Percentiles rank a stretch among this genome's conserved stretches.
Conservation (phyloP, 768 basidiomycete species). For the Goffeauzyma gilvescens region DNA sequence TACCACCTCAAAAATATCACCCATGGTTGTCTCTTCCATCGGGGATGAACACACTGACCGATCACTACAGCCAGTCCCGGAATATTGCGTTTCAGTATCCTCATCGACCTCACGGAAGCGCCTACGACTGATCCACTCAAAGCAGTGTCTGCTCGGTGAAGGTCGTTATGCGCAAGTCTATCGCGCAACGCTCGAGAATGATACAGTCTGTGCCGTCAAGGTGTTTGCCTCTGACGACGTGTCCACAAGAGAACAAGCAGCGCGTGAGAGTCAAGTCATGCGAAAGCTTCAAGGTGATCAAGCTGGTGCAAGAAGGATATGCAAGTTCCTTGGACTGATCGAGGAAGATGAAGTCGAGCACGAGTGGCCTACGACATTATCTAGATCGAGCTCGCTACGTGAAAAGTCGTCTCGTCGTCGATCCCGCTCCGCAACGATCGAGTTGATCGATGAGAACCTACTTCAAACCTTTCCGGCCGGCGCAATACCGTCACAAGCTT, state of each 20-base stretch:
- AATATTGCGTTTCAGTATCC: too few species aligned
- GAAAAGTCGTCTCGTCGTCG: conserved; percentile 7
- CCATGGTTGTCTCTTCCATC: too few species aligned
- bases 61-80: too few species aligned
- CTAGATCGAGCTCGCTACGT: neutral
- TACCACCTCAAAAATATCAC: too few species aligned
- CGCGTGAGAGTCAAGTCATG: neutral
- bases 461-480: conserved; percentile 14
- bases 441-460: neutral
- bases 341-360: neutral
- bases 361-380: neutral
- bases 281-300: neutral
- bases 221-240: conserved; percentile 26
- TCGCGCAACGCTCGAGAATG: conserved; percentile 16
- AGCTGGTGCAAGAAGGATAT: conserved; percentile 8
- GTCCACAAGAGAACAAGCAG: neutral
- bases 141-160: conserved; percentile 15
- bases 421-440: conserved; percentile 15
- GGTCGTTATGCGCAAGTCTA: conserved; percentile 25
- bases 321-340: neutral
- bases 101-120: too few species aligned
- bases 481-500: conserved; percentile 15
- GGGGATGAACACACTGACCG: too few species aligned
- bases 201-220: conserved; percentile 33
- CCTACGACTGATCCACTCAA: neutral